phyloP scores from a whole-genome alignment of 257 asterid species.

The Marsdenia floribunda region DNA sequence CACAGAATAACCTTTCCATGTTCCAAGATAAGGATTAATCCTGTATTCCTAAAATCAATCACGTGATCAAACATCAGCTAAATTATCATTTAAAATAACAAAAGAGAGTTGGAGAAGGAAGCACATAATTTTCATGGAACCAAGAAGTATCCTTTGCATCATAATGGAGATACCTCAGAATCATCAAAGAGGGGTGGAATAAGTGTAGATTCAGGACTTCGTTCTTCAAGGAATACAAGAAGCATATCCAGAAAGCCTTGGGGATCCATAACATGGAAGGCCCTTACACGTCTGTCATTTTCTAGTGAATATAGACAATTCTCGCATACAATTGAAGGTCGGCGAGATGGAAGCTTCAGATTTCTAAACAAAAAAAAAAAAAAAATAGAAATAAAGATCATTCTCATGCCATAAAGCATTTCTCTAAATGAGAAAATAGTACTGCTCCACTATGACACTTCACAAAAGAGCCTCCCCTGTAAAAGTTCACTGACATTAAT shows the following conservation, averaged over 20 bases:
- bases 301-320: slow-evolving; percentile 80
- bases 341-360: slow-evolving; percentile 82
- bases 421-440: background rate
- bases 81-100: background rate
- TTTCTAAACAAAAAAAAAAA: slow-evolving; percentile 42
- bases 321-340: slow-evolving; percentile 89
- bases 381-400: slow-evolving; percentile 5
- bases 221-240: slow-evolving; percentile 78
- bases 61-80: background rate
- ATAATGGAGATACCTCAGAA: slow-evolving; percentile 39
- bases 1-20: slow-evolving; percentile 84
- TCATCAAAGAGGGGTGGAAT: slow-evolving; percentile 56
- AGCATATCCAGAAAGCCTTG: slow-evolving; percentile 71
- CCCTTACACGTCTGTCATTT: slow-evolving; percentile 62
- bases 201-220: slow-evolving; percentile 33
- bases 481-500: background rate
- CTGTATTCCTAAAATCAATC: slow-evolving; percentile 55
- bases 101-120: background rate
- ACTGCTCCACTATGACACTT: background rate
- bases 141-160: background rate
- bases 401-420: background rate
- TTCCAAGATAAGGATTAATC: slow-evolving; percentile 63
- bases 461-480: background rate
- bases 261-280: slow-evolving; percentile 84
- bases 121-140: background rate